Conservation (phyloP, 1,284 basidiomycete genomes). For the Thecaphora thlaspeos region DNA sequence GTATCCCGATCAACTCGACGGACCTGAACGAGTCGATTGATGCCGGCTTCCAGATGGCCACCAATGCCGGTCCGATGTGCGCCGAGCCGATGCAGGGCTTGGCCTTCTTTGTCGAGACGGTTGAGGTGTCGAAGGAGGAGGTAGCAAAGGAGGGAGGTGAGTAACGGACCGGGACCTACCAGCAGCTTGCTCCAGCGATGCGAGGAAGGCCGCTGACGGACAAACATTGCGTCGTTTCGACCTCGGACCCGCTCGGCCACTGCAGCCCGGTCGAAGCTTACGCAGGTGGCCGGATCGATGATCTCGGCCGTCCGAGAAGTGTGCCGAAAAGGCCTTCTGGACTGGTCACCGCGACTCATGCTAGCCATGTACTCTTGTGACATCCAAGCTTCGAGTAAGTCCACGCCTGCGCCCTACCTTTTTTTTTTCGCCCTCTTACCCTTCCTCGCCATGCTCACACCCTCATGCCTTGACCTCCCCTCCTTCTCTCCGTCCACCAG, state of each 20-base stretch:
- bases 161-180: neutral
- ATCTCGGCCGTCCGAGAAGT: constrained; percentile 86
- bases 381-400: constrained; percentile 91
- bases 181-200: constrained; percentile 2
- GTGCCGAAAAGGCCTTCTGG: constrained; percentile 81
- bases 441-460: too few relatives aligned
- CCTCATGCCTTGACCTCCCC: neutral
- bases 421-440: too few relatives aligned
- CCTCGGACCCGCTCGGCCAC: constrained; percentile 19
- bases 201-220: too few relatives aligned
- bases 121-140: constrained; percentile 65
- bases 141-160: constrained; percentile 64
- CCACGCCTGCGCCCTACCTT: constrained; percentile 20
- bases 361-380: constrained; percentile 99
- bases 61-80: constrained; percentile 89
- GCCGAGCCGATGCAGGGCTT: constrained; percentile 92
- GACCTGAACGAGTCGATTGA: constrained; percentile 65
- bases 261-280: constrained; percentile 64
- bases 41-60: constrained; percentile 91
- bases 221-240: too few relatives aligned
- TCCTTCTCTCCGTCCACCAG: constrained; percentile 62
- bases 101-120: constrained; percentile 81
- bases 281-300: constrained; percentile 81
- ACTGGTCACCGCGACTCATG: constrained; percentile 97
- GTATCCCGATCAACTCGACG: constrained; percentile 5